A percentile compares a stretch with the other conserved stretches of the same genome.
phyloP scores from a whole-genome alignment of 139 green algal genomes.

The Chlamydomonas eustigma region DNA sequence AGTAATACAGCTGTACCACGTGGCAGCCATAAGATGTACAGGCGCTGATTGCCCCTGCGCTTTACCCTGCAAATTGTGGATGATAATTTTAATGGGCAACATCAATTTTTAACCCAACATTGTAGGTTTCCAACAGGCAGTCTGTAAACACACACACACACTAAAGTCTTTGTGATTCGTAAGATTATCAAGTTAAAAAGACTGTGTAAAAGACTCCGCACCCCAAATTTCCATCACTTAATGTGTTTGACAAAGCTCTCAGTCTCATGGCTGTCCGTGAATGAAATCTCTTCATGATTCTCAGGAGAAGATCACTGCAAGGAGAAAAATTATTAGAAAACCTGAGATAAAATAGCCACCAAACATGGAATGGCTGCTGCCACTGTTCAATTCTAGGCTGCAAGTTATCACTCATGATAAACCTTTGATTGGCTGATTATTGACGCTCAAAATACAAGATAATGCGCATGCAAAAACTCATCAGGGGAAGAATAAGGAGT shows the following conservation, averaged over 20 bases:
- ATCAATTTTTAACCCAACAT: neutral
- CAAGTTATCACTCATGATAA: neutral
- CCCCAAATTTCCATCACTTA: neutral
- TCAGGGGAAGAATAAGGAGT: neutral
- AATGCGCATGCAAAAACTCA: neutral
- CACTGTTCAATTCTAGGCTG: neutral
- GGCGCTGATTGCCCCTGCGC: neutral
- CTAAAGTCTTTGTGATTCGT: neutral
- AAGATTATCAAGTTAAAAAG: neutral
- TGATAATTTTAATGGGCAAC: neutral
- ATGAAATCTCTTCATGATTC: conserved; percentile 29
- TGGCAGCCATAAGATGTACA: conserved; percentile 8
- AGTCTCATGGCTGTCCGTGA: conserved; percentile 4
- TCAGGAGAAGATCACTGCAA: conserved; percentile 39
- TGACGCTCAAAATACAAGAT: neutral
- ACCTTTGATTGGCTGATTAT: neutral
- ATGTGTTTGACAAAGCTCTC: neutral
- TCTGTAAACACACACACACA: neutral
- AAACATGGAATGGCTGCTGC: neutral
- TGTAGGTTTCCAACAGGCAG: neutral
- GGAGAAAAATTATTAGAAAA: neutral
- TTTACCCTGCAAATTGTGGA: neutral
- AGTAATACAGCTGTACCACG: neutral
- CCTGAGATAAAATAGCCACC: neutral
- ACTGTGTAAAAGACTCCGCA: neutral